phyloP scores from a whole-genome alignment of 202 grass and related monocot species.

The Saccharum hybrid region DNA sequence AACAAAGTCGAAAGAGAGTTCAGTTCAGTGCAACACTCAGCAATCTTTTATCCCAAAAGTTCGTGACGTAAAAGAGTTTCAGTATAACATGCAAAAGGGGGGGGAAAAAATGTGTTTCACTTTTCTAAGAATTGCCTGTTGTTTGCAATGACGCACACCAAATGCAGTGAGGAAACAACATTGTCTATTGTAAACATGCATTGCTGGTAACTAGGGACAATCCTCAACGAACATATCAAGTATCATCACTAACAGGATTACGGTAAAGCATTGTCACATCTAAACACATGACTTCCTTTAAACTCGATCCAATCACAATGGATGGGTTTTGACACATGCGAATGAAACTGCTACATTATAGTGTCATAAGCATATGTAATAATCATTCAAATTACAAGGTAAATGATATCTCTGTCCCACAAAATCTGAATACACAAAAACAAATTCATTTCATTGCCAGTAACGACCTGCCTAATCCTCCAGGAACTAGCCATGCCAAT shows the following conservation, averaged over 20 bases:
- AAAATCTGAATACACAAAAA: not conserved
- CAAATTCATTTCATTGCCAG: not conserved
- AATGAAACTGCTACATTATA: not conserved
- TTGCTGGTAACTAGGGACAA: not conserved
- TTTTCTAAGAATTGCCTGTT: not conserved
- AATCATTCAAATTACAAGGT: not conserved
- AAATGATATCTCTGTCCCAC: not conserved
- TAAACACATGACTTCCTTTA: not conserved
- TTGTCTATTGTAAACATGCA: not conserved
- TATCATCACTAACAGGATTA: not conserved
- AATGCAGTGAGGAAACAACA: not conserved
- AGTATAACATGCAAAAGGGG: not conserved
- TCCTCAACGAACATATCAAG: not conserved
- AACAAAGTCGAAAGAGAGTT: conserved; percentile 10
- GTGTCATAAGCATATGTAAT: not conserved
- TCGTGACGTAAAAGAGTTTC: not conserved
- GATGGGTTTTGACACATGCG: not conserved
- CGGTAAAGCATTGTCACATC: not conserved
- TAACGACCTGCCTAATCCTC: not conserved
- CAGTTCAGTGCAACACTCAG: conserved; percentile 27
- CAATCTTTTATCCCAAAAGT: not conserved
- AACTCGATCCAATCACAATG: not conserved
- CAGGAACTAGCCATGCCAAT: not conserved
- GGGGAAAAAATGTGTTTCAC: not conserved
- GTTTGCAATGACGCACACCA: not conserved